A percentile compares a stretch with the other conserved stretches of the same genome.
These are phyloP conservation scores for Carnegiea gigantea DNA, from an alignment of 179 eudicot genomes.

Conservation along the genomic window DNA sequence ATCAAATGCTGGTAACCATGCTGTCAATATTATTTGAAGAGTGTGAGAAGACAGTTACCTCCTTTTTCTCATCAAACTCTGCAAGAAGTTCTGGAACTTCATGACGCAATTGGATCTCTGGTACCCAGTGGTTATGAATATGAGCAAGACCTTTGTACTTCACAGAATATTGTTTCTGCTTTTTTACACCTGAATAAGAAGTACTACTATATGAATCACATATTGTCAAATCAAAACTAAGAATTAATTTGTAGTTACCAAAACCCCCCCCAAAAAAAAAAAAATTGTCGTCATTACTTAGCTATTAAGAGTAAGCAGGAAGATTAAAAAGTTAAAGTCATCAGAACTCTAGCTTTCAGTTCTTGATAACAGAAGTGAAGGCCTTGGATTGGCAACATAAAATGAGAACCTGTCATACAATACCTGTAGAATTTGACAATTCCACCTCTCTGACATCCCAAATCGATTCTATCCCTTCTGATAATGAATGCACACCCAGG, in stretches of 20 bases:
- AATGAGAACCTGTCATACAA: not conserved
- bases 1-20: not conserved
- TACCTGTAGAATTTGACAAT: conserved; percentile 47
- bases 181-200: conserved; percentile 39
- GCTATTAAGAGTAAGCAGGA: not conserved
- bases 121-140: conserved; percentile 68
- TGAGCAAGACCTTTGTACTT: conserved; percentile 88
- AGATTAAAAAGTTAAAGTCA: not conserved
- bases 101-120: conserved; percentile 52
- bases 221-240: not conserved
- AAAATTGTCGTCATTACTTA: not conserved
- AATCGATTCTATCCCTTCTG: conserved; percentile 69
- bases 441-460: conserved; percentile 70
- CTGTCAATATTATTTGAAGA: not conserved
- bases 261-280: not conserved
- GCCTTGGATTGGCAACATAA: not conserved
- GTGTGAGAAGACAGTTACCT: conserved; percentile 32
- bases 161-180: conserved; percentile 63
- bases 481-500: conserved; percentile 52
- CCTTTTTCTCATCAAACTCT: conserved; percentile 32
- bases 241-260: not conserved
- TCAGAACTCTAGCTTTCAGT: not conserved
- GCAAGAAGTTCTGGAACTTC: conserved; percentile 52
- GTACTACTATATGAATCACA: not conserved
- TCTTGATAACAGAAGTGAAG: not conserved